Percentiles rank a stretch among this genome's conserved stretches.
Conservation (phyloP, 208 protist species). For the Blastocrithidia nonstop region DNA sequence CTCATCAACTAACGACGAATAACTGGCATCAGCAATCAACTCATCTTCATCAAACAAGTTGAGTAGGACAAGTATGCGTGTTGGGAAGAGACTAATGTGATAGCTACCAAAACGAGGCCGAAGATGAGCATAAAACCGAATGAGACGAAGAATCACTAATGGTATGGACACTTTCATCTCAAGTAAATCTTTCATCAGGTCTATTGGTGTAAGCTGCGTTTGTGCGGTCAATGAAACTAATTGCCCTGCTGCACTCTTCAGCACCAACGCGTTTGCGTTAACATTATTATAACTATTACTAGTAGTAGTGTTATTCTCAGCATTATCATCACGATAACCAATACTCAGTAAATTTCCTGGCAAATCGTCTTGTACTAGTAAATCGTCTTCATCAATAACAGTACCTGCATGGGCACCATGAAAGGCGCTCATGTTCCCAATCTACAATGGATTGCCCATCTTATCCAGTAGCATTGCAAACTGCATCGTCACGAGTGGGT, state of each 20-base stretch:
- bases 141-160: constrained; percentile 41
- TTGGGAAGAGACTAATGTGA: constrained; percentile 58
- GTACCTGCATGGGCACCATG: not conserved
- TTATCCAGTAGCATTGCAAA: constrained; percentile 22
- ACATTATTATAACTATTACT: not conserved
- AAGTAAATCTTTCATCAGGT: constrained; percentile 58
- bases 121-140: constrained; percentile 46
- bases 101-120: constrained; percentile 45
- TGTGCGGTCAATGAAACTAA: no score
- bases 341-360: no score
- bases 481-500: constrained; percentile 48
- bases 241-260: constrained; percentile 19
- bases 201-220: constrained; percentile 12
- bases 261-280: constrained; percentile 17
- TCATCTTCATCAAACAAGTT: constrained; percentile 85
- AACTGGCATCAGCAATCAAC: constrained; percentile 45
- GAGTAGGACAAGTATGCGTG: constrained; percentile 61
- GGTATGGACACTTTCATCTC: constrained; percentile 33
- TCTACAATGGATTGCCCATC: constrained; percentile 3
- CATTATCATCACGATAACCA: no score
- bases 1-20: constrained; percentile 43
- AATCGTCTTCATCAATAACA: constrained; percentile 1
- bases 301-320: not conserved
- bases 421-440: not conserved
- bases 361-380: not conserved